Percentiles rank a stretch among this genome's conserved stretches.
phyloP scores from a whole-genome alignment of 2,329 filamentous ascomycete species.

The Furcasterigmium furcatum region DNA sequence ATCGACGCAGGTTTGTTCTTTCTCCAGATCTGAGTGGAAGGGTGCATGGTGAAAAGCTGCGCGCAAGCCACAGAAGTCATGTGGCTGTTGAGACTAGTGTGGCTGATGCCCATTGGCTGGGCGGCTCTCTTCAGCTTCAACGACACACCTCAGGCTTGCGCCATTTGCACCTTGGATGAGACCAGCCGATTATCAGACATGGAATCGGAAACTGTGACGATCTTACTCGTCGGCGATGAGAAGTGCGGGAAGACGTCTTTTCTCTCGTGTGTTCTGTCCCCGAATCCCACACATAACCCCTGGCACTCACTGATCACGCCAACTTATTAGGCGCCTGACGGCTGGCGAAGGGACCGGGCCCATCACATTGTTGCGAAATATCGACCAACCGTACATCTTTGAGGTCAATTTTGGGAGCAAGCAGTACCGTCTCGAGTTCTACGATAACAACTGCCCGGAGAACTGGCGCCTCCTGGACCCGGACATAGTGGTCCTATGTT shows the following conservation, averaged over 20 bases:
- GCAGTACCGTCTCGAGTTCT: slow-evolving; percentile 54
- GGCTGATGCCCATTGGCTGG: not conserved
- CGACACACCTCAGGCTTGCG: slow-evolving; percentile 5
- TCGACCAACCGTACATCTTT: slow-evolving; percentile 59
- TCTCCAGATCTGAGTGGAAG: too few relatives aligned
- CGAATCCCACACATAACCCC: not conserved
- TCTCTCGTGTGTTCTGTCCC: slow-evolving; percentile 48
- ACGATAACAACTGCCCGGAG: slow-evolving; percentile 55
- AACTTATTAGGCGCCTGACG: slow-evolving; percentile 46
- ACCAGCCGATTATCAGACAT: slow-evolving; percentile 22
- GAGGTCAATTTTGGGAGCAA: slow-evolving; percentile 38
- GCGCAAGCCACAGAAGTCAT: too few relatives aligned
- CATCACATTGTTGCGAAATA: slow-evolving; percentile 51
- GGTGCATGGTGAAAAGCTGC: too few relatives aligned
- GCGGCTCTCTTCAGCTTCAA: not conserved
- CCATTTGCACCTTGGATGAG: slow-evolving; percentile 5
- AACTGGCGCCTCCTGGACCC: slow-evolving; percentile 57
- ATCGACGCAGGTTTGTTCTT: too few relatives aligned
- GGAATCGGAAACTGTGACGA: slow-evolving; percentile 46
- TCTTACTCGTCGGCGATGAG: slow-evolving; percentile 57
- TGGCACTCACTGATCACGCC: not conserved
- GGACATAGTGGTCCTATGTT: slow-evolving; percentile 57
- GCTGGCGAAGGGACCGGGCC: slow-evolving; percentile 34
- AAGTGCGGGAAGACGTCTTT: slow-evolving; percentile 60
- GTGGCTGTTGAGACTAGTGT: too few relatives aligned